Base-by-base conservation (phyloP, 1,284 basidiomycete species). In the Fistulina hepatica region DNA sequence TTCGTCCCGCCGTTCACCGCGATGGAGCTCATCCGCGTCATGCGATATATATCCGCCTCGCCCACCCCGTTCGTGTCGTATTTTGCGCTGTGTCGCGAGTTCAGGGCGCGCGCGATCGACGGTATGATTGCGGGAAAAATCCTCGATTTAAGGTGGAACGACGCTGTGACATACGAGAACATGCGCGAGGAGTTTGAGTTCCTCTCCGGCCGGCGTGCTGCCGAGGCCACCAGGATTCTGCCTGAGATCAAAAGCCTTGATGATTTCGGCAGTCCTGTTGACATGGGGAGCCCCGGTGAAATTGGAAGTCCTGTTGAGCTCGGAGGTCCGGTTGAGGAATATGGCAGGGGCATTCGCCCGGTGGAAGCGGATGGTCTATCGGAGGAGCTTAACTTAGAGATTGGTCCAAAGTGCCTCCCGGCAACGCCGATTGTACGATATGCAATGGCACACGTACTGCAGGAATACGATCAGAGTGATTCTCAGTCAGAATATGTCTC, bases 361-460 rank as follows among this genome's bases (percentile, higher is more conserved):
- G 28, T 16, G 28, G 24, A n/a, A 25, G 28, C 15, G 15, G 28
- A 31, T 4, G 28, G 19, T 13, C 13, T 31, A 8, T 13, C 15
- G 28, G 28, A 13, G 9, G 28, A 31, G 28, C 9, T 31, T 13
- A 19, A 13, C 9, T 19, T 19, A 13, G 28, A 16, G 28, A 19
- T 31, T 13, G 28, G 28, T 4, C 28, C 28, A 4, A 31, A 31
- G 28, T 31, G 19, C 46, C 45, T 9, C 44, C 50, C 19, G 56
- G 50, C 37, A 49, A 81, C 82, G 3, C 82, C 83, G 2, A 79
- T 86, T 41, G 80, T 86, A 72, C 63, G 76, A 19, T 81, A 64
- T 54, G 83, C 84, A 33, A 86, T 88, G 81, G 63, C 71, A 34
- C 73, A 80, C 51, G 83, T 88, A 10, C 70, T 86, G 16, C 67